phyloP scores from a whole-genome alignment of 139 green algal genomes.

The Mesostigma viride region DNA sequence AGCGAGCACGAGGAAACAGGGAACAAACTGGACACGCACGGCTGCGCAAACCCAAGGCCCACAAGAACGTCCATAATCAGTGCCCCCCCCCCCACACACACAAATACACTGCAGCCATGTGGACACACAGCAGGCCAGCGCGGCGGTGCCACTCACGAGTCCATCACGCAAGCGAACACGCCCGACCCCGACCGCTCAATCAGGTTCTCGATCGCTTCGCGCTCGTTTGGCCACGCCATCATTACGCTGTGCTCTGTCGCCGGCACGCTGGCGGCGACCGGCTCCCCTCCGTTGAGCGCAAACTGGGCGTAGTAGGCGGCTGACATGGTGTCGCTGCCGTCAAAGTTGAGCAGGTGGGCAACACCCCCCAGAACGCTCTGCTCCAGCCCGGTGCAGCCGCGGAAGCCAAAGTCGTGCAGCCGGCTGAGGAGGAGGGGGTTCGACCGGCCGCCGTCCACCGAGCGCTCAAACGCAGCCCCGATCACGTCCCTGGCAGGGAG shows the following conservation, averaged over 20 bases:
- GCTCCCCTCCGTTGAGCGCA: conserved; percentile 63
- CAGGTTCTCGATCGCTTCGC: conserved; percentile 73
- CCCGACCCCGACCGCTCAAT: conserved; percentile 42
- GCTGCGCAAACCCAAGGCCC: no score
- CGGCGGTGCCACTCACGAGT: no score
- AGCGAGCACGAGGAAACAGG: no score
- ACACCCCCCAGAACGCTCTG: conserved; percentile 58
- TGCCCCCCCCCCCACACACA: no score
- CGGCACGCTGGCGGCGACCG: conserved; percentile 63
- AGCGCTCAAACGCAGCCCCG: conserved; percentile 59
- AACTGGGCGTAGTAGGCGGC: conserved; percentile 83
- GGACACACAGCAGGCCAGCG: no score
- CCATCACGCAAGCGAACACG: conserved; percentile 73
- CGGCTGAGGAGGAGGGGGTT: conserved; percentile 45
- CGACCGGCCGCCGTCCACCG: conserved; percentile 40
- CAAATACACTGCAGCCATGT: no score
- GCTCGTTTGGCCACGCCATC: conserved; percentile 72
- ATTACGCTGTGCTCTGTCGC: conserved; percentile 87
- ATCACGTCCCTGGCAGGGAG: conserved; percentile 70
- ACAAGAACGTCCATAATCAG: no score
- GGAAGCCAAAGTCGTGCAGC: conserved; percentile 75
- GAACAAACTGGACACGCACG: no score
- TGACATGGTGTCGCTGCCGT: conserved; percentile 71
- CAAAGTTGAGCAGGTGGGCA: conserved; percentile 80
- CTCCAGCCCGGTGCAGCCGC: not conserved